phyloP scores from a whole-genome alignment of 441 rosid species.

The Daphne laureola region DNA sequence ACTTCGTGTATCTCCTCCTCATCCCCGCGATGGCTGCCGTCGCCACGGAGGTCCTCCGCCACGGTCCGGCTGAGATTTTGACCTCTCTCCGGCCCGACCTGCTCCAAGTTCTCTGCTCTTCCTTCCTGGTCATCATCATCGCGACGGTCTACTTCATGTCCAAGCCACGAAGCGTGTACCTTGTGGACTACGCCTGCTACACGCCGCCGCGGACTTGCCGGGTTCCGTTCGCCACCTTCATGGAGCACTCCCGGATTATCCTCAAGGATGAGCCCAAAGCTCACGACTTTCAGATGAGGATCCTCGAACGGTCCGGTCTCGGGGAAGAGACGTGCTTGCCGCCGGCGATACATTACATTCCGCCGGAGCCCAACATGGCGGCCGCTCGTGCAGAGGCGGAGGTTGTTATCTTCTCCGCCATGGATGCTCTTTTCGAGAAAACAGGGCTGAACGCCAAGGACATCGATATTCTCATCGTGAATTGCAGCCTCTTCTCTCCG shows the following conservation, averaged over 20 bases:
- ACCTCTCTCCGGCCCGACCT: constrained; percentile 24
- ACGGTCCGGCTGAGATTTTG: constrained; percentile 23
- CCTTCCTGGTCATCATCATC: constrained; percentile 22
- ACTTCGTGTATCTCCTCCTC: constrained; percentile 25
- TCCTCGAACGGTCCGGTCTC: constrained; percentile 26
- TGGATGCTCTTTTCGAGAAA: constrained; percentile 22
- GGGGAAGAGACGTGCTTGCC: constrained; percentile 26
- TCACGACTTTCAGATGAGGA: constrained; percentile 23
- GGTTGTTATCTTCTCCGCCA: constrained; percentile 26
- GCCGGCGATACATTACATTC: constrained; percentile 21
- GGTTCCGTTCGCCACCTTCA: constrained; percentile 20
- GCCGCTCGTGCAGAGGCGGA: constrained; percentile 27
- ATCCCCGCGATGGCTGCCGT: constrained; percentile 15
- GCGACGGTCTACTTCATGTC: constrained; percentile 25
- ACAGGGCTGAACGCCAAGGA: constrained; percentile 21
- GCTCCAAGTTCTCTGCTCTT: constrained; percentile 19
- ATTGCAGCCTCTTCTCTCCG: constrained; percentile 28
- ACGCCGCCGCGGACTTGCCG: constrained; percentile 22
- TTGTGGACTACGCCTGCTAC: constrained; percentile 26
- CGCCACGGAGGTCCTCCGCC: constrained; percentile 23
- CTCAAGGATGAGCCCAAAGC: constrained; percentile 18
- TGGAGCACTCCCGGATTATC: constrained; percentile 20
- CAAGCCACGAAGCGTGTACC: constrained; percentile 25
- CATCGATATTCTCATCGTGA: constrained; percentile 25
- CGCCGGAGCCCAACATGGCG: constrained; percentile 22